Evolutionary conservation across 2,329 filamentous ascomycete genomes (phyloP), one percentile per base, ranked within the genome.

Genomic region (Bipolaris bicolor): DNA sequence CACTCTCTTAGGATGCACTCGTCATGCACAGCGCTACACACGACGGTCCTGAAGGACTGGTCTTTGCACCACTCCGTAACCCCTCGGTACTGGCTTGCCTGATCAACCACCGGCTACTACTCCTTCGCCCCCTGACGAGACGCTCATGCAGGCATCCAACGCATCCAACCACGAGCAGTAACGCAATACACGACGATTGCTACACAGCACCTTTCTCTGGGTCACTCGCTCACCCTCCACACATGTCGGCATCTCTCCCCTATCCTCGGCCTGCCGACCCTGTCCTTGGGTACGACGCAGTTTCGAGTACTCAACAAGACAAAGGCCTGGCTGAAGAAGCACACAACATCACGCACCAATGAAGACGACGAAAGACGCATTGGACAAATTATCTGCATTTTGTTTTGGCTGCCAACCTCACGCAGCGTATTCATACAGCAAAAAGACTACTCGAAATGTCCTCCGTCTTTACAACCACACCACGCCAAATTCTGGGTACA

Each of bases 391-490:
- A 52, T 57, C 31, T 60, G 54, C 22, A 54, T 60, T 63, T 56
- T 53, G 45, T 55, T 55, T 34, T 33, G 36, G 55, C 55, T 49
- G 55, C 50, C 49, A 24, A 36, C 46, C 29, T 52, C 36, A 40
- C 48, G 47, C 58, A 58, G 58, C 49, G 53, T 66, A 65, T 46
- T 66, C 60, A 61, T 66, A 65, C 64, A 66, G 51, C 49, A 57
- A 52, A 52, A 57, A 51, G 26, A 46, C 37, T 58, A 48, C 41
- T 49, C 45, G 34, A 43, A 43, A 56, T 49, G 29, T 54, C 52
- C 40, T 45, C 51, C 46, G 20, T 52, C 31, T 55, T 44, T 36
- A 44, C 36, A 24, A 48, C 37, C 51, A 49, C 55, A 40, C 55
- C 51, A 56, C 40, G 50, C 50, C 46, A 55, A 49, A 50, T 49